Conservation (phyloP, 2,329 filamentous ascomycete species). For the Ophiostoma montium region DNA sequence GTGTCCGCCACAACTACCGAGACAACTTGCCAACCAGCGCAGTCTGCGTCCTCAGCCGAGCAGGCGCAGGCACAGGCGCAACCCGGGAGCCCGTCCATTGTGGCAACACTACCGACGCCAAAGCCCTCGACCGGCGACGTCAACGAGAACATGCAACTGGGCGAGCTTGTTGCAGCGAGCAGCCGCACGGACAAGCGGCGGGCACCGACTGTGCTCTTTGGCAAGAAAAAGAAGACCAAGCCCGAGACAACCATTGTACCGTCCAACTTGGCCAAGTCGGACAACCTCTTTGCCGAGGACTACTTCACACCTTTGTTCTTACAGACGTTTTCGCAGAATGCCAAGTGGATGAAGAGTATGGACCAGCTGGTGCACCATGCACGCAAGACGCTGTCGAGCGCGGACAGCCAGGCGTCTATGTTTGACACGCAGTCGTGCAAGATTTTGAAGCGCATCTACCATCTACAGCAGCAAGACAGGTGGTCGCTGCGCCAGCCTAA, state of each 20-base stretch:
- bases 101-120: constrained; percentile 8
- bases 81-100: not conserved
- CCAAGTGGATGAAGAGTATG: constrained; percentile 46
- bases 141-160: constrained; percentile 4
- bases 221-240: constrained; percentile 33
- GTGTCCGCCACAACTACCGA: not conserved
- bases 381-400: constrained; percentile 78
- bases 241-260: not conserved
- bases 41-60: not conserved
- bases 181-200: constrained; percentile 8
- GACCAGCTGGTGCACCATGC: constrained; percentile 67
- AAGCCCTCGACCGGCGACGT: constrained; percentile 9
- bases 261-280: constrained; percentile 39
- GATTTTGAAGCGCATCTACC: constrained; percentile 74
- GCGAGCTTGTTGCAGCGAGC: constrained; percentile 2
- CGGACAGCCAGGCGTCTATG: constrained; percentile 69
- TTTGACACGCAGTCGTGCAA: constrained; percentile 80
- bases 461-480: constrained; percentile 77
- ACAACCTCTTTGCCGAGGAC: constrained; percentile 39
- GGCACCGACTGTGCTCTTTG: constrained; percentile 14
- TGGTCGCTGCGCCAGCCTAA: constrained; percentile 89
- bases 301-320: constrained; percentile 51
- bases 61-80: not conserved
- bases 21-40: not conserved
- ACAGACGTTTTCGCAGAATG: constrained; percentile 39